Conservation (phyloP, 352 stramenopile genomes). For the Globisporangium ultimum region DNA sequence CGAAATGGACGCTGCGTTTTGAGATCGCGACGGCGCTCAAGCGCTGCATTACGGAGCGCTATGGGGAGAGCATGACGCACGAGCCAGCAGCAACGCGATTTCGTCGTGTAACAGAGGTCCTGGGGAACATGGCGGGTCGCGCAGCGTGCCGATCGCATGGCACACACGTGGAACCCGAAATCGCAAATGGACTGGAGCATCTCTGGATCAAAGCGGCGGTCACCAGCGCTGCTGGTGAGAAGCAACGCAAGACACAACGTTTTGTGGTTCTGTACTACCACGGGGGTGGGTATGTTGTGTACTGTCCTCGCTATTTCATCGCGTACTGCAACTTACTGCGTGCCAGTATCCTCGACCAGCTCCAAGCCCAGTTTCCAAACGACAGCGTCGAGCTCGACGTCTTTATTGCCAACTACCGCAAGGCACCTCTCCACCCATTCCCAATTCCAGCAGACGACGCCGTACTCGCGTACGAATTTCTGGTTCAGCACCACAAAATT, state of each 20-base stretch:
- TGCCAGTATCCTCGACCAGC: constrained; percentile 2
- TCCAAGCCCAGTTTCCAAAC: constrained; percentile 4
- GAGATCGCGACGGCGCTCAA: constrained; percentile 24
- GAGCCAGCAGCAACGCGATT: constrained; percentile 15
- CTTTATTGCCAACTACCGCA: constrained; percentile 41
- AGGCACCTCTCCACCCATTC: constrained; percentile 31
- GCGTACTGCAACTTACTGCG: constrained; percentile 19
- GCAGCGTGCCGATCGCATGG: constrained; percentile 13
- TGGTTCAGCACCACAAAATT: constrained; percentile 20
- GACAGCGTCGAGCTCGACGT: constrained; percentile 19
- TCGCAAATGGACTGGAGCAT: constrained; percentile 35
- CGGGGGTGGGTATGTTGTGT: constrained; percentile 30
- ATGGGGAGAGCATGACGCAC: constrained; percentile 13
- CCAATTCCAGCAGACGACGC: constrained; percentile 27
- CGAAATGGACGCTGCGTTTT: constrained; percentile 29
- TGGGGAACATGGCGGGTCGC: constrained; percentile 15
- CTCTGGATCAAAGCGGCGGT: constrained; percentile 21
- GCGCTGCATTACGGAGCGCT: constrained; percentile 11
- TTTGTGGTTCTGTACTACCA: constrained; percentile 38
- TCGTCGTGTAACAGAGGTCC: constrained; percentile 17
- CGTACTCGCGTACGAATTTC: constrained; percentile 32
- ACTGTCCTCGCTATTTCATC: constrained; percentile 34
- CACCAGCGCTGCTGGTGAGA: neutral
- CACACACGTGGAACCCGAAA: constrained; percentile 17
- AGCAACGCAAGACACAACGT: neutral